Base-by-base conservation (phyloP, 2,329 filamentous ascomycete genomes). In the Microcyclosporella mali region DNA sequence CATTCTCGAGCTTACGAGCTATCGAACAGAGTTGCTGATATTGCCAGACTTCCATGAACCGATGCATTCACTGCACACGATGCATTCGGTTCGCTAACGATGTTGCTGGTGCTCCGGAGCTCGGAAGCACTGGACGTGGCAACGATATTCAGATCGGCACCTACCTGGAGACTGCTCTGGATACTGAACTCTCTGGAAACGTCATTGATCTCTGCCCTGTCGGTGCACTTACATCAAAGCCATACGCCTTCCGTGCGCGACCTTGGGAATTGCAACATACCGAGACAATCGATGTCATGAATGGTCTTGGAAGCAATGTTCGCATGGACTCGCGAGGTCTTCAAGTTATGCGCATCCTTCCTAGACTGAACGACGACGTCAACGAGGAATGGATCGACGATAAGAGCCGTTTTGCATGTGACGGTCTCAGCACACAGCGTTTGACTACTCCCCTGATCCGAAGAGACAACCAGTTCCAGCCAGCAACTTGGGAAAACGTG, bases 361-460 rank as follows among this genome's bases (percentile, higher is more conserved):
- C 92, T 46, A 81, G 92, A 58, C 76, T 98, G 49, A 98, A 98
- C 66, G 92, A 98, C 64, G 89, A 97, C 59, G 81, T 98, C 59
- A 98, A 98, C 67, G 92, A 98, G 72, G 92, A 98, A 69, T 98
- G 92, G 92, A 97, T 98, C 67, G 92, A 97, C 69, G 92, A 98
- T 74, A 98, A 97, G 77, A 83, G 88, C 31, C 82, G 92, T 53
- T 98, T 97, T 66, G 90, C 92, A 32, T 94, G 89, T 65, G 92
- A 98, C 65, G 92, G 92, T 37, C 76, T 98, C 54, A 94, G 89
- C 78, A 97, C 90, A 35, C 92, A 98, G 70, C 81, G 92, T 62
- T 75, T 98, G 43, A 97, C 92, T 28, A 92, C 90, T 54, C 92
- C 92, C 32, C 72, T 98, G 51, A 82, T 95, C 59, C 85, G 89